Evolutionary conservation across 441 rosid species (phyloP).

Genomic region (Populus hybrid): DNA sequence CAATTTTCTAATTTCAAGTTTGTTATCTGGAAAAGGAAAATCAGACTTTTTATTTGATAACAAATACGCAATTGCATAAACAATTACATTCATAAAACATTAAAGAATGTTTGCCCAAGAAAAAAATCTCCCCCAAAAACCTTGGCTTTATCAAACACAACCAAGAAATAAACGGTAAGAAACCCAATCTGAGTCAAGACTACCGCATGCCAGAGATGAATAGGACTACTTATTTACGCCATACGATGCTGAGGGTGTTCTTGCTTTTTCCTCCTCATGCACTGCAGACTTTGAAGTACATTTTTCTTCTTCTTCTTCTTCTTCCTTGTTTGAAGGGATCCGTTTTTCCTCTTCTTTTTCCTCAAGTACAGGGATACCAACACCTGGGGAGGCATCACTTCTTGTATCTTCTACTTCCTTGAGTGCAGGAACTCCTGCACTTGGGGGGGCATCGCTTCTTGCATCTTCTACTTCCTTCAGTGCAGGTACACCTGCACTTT

Average conservation of each 20-base stretch:
- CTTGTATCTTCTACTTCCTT: too few species aligned
- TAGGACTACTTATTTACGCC: conserved; percentile 14
- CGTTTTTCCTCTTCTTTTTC: conserved; percentile 11
- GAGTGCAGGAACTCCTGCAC: too few species aligned
- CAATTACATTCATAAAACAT: conserved; percentile 23
- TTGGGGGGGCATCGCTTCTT: too few species aligned
- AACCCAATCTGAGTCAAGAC: conserved; percentile 12
- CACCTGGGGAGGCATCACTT: conserved; percentile 6
- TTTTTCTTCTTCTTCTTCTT: conserved; percentile 24
- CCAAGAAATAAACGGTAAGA: conserved; percentile 14
- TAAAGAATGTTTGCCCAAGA: conserved; percentile 15
- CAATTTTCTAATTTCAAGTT: too few species aligned
- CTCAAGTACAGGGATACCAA: conserved; percentile 11
- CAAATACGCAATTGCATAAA: conserved; percentile 14
- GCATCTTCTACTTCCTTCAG: too few species aligned
- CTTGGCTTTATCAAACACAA: conserved; percentile 14
- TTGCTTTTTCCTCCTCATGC: conserved; percentile 17
- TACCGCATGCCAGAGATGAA: not conserved
- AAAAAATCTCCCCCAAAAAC: conserved; percentile 5
- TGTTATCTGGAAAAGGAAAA: conserved; percentile 1
- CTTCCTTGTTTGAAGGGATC: not conserved
- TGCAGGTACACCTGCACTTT: too few species aligned
- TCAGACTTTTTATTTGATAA: conserved; percentile 25
- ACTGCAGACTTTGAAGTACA: not conserved
- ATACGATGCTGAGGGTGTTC: conserved; percentile 20